phyloP scores from a whole-genome alignment of 176 grass and related monocot species.

The Hsuehochloa calcarea region DNA sequence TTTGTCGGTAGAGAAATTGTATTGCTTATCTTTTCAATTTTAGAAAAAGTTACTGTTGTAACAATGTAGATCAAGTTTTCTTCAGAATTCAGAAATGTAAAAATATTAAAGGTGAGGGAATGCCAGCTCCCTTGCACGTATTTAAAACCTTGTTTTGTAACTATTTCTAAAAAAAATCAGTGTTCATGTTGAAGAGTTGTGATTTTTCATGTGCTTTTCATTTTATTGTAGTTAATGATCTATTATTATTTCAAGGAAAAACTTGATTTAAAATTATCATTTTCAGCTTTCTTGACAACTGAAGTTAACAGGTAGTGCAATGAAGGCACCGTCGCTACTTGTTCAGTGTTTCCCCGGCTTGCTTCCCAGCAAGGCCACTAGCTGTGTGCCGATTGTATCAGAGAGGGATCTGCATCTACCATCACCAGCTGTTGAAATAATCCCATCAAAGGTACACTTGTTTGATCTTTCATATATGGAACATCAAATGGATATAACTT shows the following conservation, averaged over 20 bases:
- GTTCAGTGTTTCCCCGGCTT: conserved; percentile 80
- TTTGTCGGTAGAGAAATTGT: not conserved
- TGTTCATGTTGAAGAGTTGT: conserved; percentile 8
- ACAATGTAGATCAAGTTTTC: not conserved
- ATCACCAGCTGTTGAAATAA: conserved; percentile 92
- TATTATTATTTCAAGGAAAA: not conserved
- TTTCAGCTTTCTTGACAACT: conserved; percentile 19
- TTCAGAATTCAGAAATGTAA: not conserved
- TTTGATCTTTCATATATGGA: conserved; percentile 8
- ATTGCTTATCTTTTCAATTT: not conserved
- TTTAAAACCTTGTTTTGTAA: not conserved
- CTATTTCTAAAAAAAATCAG: not conserved
- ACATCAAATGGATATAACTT: not conserved
- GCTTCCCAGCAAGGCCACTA: conserved; percentile 53
- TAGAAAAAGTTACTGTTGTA: not conserved
- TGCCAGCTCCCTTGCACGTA: not conserved
- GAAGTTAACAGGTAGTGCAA: conserved; percentile 29
- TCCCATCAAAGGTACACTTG: conserved; percentile 70
- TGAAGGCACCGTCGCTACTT: conserved; percentile 76
- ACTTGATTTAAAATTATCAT: not conserved
- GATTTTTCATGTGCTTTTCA: not conserved
- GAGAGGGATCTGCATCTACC: conserved; percentile 79
- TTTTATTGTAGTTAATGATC: not conserved
- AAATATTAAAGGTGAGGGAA: not conserved
- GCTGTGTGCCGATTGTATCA: conserved; percentile 65